Evolutionary conservation across 2,329 filamentous ascomycete genomes (phyloP).

Genomic region (Monosporascus sp.): DNA sequence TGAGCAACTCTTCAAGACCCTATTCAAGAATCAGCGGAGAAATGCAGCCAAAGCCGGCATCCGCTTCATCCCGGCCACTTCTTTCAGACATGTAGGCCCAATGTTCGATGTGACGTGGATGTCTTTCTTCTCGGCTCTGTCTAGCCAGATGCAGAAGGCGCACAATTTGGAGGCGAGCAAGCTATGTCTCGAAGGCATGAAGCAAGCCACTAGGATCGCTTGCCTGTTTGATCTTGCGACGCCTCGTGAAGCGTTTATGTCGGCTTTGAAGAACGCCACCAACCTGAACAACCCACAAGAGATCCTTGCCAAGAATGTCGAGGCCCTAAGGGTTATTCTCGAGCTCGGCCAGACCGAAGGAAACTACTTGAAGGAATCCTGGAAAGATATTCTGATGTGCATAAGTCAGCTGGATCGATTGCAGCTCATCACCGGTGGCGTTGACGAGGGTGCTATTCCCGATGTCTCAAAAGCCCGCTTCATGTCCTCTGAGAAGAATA

Average conservation of each 20-base stretch:
- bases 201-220: slow-evolving; percentile 85
- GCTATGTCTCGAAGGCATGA: slow-evolving; percentile 91
- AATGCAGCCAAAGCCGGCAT: slow-evolving; percentile 64
- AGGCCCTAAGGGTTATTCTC: slow-evolving; percentile 84
- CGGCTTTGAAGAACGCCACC: slow-evolving; percentile 85
- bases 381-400: slow-evolving; percentile 92
- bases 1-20: slow-evolving; percentile 84
- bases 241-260: slow-evolving; percentile 91
- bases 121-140: slow-evolving; percentile 94
- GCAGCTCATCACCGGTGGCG: slow-evolving; percentile 89
- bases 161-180: slow-evolving; percentile 90
- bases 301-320: slow-evolving; percentile 93
- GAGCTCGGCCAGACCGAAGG: slow-evolving; percentile 92
- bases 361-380: slow-evolving; percentile 81
- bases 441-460: slow-evolving; percentile 86
- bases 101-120: slow-evolving; percentile 99
- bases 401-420: slow-evolving; percentile 94
- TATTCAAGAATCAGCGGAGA: slow-evolving; percentile 83
- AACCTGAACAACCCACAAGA: slow-evolving; percentile 94
- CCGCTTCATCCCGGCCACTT: slow-evolving; percentile 87
- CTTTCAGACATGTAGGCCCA: slow-evolving; percentile 88
- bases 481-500: slow-evolving; percentile 51
- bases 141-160: slow-evolving; percentile 86
- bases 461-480: slow-evolving; percentile 84
- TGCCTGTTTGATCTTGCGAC: slow-evolving; percentile 91